These are phyloP conservation scores for Candida namnaoensis DNA, from an alignment of 805 yeast species.

Conservation along the genomic window DNA sequence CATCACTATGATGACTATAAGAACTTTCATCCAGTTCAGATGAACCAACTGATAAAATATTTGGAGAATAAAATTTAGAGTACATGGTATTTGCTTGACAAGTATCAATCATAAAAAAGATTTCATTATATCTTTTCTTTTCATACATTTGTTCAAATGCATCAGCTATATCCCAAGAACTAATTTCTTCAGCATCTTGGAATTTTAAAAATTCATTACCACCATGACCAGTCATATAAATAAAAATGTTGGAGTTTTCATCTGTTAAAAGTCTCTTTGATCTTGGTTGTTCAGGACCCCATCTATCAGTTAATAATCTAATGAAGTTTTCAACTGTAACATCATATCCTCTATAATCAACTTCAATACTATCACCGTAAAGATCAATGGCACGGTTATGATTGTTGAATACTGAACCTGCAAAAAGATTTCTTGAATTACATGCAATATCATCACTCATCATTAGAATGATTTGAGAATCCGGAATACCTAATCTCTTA, in stretches of 20 bases:
- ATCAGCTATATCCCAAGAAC: constrained; percentile 92
- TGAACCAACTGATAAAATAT: constrained; percentile 88
- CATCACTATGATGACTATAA: constrained; percentile 92
- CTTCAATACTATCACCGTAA: constrained; percentile 92
- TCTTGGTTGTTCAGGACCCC: constrained; percentile 92
- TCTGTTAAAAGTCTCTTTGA: constrained; percentile 87
- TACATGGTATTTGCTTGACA: constrained; percentile 99
- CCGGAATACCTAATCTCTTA: constrained; percentile 93
- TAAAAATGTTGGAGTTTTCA: constrained; percentile 87
- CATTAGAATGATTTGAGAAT: constrained; percentile 94
- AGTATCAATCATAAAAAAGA: constrained; percentile 95
- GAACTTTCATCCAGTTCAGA: constrained; percentile 82
- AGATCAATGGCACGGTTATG: constrained; percentile 87
- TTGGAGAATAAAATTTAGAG: constrained; percentile 85
- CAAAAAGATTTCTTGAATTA: constrained; percentile 90
- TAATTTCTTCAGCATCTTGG: constrained; percentile 97
- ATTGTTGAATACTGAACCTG: constrained; percentile 93
- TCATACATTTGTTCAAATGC: constrained; percentile 97
- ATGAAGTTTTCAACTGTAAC: constrained; percentile 96
- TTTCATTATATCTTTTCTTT: constrained; percentile 89
- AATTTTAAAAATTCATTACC: constrained; percentile 96
- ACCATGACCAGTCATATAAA: constrained; percentile 97
- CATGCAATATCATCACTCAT: constrained; percentile 96
- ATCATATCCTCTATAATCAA: constrained; percentile 95
- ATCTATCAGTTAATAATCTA: constrained; percentile 87